Evolutionary conservation across 768 basidiomycete genomes (phyloP).

Genomic region (Xerocomellus dryophilus): DNA sequence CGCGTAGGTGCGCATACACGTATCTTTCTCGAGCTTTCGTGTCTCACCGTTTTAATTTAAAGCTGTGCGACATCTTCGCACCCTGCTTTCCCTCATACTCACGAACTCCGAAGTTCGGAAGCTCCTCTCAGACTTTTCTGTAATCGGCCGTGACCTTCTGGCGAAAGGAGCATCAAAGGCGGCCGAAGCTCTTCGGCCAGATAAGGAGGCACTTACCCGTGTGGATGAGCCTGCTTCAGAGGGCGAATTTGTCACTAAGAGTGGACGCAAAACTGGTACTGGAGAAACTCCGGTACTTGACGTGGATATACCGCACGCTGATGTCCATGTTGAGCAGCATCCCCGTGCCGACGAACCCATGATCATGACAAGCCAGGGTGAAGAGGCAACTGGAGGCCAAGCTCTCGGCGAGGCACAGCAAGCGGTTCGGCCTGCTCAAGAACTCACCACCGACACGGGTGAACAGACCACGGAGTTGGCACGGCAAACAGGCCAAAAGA

Average conservation of each 20-base stretch:
- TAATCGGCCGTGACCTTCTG: slow-evolving; percentile 82
- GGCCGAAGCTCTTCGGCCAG: slow-evolving; percentile 66
- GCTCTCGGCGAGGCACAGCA: slow-evolving; percentile 17
- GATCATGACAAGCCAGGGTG: slow-evolving; percentile 33
- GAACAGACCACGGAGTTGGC: slow-evolving; percentile 9
- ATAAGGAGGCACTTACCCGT: slow-evolving; percentile 52
- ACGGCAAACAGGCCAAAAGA: slow-evolving; percentile 1
- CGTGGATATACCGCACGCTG: slow-evolving; percentile 44
- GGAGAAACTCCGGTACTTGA: slow-evolving; percentile 49
- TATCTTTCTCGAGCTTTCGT: background rate
- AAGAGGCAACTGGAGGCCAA: slow-evolving; percentile 31
- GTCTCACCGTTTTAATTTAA: slow-evolving; percentile 12
- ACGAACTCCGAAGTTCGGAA: slow-evolving; percentile 95
- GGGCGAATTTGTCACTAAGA: slow-evolving; percentile 59
- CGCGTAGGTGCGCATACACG: slow-evolving; percentile 47
- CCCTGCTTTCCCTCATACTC: slow-evolving; percentile 78
- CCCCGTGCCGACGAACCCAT: slow-evolving; percentile 46
- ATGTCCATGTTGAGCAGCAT: slow-evolving; percentile 45
- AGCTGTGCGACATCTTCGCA: slow-evolving; percentile 86
- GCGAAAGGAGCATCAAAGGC: slow-evolving; percentile 69
- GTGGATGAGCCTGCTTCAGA: slow-evolving; percentile 70
- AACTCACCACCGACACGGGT: background rate
- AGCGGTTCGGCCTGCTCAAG: slow-evolving; percentile 9
- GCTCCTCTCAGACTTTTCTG: slow-evolving; percentile 72
- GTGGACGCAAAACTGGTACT: slow-evolving; percentile 40